phyloP scores from a whole-genome alignment of 805 yeast species.

The Candida peoriensis region DNA sequence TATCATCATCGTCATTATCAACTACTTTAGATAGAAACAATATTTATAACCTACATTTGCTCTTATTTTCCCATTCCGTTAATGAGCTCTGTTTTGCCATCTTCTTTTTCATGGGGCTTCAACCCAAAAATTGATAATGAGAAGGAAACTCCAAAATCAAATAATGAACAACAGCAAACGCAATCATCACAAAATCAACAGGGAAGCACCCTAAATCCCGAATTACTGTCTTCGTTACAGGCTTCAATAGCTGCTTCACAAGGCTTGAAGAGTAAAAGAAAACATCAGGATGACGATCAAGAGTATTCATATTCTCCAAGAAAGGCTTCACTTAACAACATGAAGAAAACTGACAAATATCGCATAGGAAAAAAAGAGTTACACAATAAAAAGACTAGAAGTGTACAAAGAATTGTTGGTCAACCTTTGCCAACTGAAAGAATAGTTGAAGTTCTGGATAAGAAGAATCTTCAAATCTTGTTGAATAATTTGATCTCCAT shows the following conservation, averaged over 20 bases:
- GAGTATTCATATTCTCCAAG: conserved; percentile 3
- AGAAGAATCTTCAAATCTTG: conserved; percentile 45
- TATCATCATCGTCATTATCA: too few relatives aligned
- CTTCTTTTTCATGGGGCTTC: conserved; percentile 24
- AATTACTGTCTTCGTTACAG: conserved; percentile 5
- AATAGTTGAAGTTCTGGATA: conserved; percentile 64
- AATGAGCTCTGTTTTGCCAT: conserved; percentile 15
- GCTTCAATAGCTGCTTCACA: conserved; percentile 1
- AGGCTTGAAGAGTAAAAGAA: conserved; percentile 10
- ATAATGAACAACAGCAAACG: background rate
- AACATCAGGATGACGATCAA: conserved; percentile 13
- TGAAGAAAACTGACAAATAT: conserved; percentile 10
- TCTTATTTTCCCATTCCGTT: background rate
- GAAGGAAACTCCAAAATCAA: background rate
- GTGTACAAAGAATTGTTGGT: conserved; percentile 36
- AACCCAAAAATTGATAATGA: conserved; percentile 22
- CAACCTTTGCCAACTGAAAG: conserved; percentile 59
- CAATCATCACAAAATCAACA: too few relatives aligned
- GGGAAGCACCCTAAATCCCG: conserved; percentile 1
- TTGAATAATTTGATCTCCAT: conserved; percentile 46
- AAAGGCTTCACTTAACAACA: conserved; percentile 1
- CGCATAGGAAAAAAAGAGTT: conserved; percentile 9
- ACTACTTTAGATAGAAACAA: too few relatives aligned
- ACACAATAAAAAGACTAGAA: conserved; percentile 24
- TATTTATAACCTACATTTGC: too few relatives aligned